These are phyloP conservation scores for Kwoniella newhampshirensis DNA, from an alignment of 768 basidiomycete genomes.

Conservation along the genomic window DNA sequence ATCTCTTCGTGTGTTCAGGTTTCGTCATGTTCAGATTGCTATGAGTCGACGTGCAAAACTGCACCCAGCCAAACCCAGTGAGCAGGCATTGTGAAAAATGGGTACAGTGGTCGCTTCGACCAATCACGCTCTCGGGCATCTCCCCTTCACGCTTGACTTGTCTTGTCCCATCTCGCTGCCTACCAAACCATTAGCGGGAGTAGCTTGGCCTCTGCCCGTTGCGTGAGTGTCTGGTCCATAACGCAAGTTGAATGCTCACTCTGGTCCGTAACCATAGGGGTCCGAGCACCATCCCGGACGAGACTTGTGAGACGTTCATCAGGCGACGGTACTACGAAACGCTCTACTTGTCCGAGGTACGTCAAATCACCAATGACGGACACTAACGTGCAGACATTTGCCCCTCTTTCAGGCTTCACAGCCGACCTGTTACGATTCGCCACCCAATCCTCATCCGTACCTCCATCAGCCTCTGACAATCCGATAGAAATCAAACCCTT, in stretches of 20 bases:
- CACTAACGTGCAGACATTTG: constrained; percentile 13
- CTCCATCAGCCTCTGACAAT: too few species aligned
- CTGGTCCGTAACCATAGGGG: constrained; percentile 7
- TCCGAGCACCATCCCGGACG: neutral
- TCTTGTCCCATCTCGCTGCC: constrained; percentile 28
- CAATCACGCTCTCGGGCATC: neutral
- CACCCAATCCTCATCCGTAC: neutral
- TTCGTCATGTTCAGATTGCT: too few species aligned
- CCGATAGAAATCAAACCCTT: constrained; percentile 4
- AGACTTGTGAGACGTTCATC: constrained; percentile 3
- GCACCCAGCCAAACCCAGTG: too few species aligned
- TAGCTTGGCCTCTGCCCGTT: constrained; percentile 16
- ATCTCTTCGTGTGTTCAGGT: too few species aligned
- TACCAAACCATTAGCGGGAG: constrained; percentile 12
- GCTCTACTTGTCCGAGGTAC: constrained; percentile 32
- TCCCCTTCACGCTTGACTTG: constrained; percentile 24
- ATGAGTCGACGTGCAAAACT: too few species aligned
- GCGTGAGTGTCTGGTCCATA: constrained; percentile 11
- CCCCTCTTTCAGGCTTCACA: constrained; percentile 23
- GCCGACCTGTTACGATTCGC: constrained; percentile 18
- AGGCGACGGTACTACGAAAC: constrained; percentile 31
- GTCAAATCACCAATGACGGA: neutral
- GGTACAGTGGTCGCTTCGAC: neutral
- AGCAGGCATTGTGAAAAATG: constrained; percentile 8
- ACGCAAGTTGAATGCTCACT: neutral